Conservation (phyloP, 2,329 filamentous ascomycete species). For the Fusarium verticillioides region DNA sequence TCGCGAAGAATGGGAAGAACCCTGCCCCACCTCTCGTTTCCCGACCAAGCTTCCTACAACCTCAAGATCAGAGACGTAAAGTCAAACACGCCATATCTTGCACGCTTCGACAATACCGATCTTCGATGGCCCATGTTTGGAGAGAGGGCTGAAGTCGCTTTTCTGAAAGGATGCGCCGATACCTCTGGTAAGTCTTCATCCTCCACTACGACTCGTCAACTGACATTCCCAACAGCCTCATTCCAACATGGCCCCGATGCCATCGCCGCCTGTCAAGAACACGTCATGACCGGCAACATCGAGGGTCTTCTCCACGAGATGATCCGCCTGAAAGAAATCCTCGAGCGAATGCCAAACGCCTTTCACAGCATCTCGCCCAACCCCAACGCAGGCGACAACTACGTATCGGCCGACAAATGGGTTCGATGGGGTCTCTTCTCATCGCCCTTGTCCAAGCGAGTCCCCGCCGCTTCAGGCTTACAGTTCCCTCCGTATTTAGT, state of each 20-base stretch:
- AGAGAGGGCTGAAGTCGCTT: slow-evolving; percentile 62
- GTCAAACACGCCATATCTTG: slow-evolving; percentile 61
- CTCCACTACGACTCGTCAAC: neutral
- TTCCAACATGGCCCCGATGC: slow-evolving; percentile 63
- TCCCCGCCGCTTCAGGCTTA: slow-evolving; percentile 62
- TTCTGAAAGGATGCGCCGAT: slow-evolving; percentile 61
- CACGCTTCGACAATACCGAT: slow-evolving; percentile 64
- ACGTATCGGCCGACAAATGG: slow-evolving; percentile 60
- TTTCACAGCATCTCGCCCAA: slow-evolving; percentile 66
- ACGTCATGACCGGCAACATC: slow-evolving; percentile 63
- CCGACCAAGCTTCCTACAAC: slow-evolving; percentile 65
- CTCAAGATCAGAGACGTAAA: slow-evolving; percentile 60
- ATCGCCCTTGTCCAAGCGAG: slow-evolving; percentile 60
- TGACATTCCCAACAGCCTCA: slow-evolving; percentile 44
- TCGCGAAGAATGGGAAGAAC: slow-evolving; percentile 63
- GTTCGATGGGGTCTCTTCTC: slow-evolving; percentile 64
- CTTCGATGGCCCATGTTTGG: slow-evolving; percentile 66
- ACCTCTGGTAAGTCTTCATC: slow-evolving; percentile 45
- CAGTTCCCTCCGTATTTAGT: slow-evolving; percentile 64
- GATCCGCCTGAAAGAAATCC: slow-evolving; percentile 62
- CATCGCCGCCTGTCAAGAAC: slow-evolving; percentile 64
- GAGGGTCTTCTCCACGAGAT: slow-evolving; percentile 62
- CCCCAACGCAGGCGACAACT: slow-evolving; percentile 62
- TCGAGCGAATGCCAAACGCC: slow-evolving; percentile 64
- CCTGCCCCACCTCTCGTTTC: slow-evolving; percentile 63